phyloP scores from a whole-genome alignment of 139 green algal genomes.

The Auxenochlorella protothecoides region DNA sequence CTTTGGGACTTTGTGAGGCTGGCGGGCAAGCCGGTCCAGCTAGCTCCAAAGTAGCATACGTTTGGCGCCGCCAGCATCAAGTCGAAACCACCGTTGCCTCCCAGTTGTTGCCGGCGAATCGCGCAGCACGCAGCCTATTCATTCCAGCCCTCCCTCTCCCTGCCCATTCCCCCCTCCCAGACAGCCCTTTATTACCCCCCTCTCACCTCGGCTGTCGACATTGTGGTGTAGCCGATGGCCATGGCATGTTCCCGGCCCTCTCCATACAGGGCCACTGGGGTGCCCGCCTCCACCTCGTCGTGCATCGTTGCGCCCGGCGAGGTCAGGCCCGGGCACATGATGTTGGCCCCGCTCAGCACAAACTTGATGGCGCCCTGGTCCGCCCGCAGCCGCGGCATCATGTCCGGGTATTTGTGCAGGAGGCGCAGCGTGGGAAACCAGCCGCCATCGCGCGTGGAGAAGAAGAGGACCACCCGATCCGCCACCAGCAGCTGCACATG shows the following conservation, averaged over 20 bases:
- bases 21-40: too few relatives aligned
- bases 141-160: too few relatives aligned
- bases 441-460: constrained; percentile 76
- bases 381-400: constrained; percentile 64
- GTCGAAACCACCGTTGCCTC: too few relatives aligned
- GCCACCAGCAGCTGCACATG: constrained; percentile 80
- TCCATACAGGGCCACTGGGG: constrained; percentile 75
- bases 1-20: too few relatives aligned
- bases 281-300: constrained; percentile 65
- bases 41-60: too few relatives aligned
- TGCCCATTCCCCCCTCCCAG: too few relatives aligned
- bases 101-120: too few relatives aligned
- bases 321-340: constrained; percentile 98
- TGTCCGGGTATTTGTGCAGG: constrained; percentile 71
- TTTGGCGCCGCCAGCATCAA: too few relatives aligned
- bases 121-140: too few relatives aligned
- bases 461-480: constrained; percentile 79
- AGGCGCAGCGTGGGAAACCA: constrained; percentile 91
- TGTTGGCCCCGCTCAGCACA: constrained; percentile 93
- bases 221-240: constrained; percentile 82
- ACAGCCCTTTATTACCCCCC: too few relatives aligned
- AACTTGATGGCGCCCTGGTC: constrained; percentile 98
- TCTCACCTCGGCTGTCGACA: constrained; percentile 63
- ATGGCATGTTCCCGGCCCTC: constrained; percentile 86
- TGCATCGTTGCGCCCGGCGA: constrained; percentile 87